Conservation (phyloP, 805 yeast species). For the Diddensiella santjacobensis region DNA sequence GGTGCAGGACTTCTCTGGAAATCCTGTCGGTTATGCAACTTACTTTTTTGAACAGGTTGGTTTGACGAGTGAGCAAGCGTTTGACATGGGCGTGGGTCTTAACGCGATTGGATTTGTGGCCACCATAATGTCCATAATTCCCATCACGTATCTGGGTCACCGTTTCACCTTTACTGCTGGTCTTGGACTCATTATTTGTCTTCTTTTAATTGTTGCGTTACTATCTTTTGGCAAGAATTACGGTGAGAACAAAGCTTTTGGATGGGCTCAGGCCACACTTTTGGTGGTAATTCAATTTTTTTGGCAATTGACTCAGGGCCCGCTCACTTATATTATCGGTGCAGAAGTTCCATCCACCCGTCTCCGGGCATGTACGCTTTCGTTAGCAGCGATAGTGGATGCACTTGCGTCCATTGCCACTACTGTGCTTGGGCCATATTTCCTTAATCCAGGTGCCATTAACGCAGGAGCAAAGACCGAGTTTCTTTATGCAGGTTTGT, state of each 20-base stretch:
- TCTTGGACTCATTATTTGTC: neutral
- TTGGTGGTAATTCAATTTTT: neutral
- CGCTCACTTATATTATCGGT: neutral
- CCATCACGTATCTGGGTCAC: neutral
- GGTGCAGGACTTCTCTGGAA: conserved; percentile 31
- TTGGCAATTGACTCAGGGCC: conserved; percentile 5
- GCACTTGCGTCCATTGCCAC: conserved; percentile 17
- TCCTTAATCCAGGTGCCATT: conserved; percentile 44
- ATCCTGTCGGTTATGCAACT: too few relatives aligned
- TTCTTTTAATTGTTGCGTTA: neutral
- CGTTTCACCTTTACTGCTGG: neutral
- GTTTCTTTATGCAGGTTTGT: conserved; percentile 41
- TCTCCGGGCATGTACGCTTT: conserved; percentile 35
- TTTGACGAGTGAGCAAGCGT: conserved; percentile 30
- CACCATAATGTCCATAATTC: neutral
- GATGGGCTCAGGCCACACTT: conserved; percentile 2
- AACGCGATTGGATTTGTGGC: conserved; percentile 8
- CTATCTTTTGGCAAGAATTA: conserved; percentile 1
- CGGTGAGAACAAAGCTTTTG: neutral
- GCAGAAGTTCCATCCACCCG: conserved; percentile 39
- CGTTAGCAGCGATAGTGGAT: conserved; percentile 35
- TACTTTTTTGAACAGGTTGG: conserved; percentile 47
- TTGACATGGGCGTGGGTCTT: conserved; percentile 35
- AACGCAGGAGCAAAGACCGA: conserved; percentile 47
- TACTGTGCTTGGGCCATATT: conserved; percentile 38